phyloP scores from a whole-genome alignment of 129 eudicot species.

The Flaveria linearis region DNA sequence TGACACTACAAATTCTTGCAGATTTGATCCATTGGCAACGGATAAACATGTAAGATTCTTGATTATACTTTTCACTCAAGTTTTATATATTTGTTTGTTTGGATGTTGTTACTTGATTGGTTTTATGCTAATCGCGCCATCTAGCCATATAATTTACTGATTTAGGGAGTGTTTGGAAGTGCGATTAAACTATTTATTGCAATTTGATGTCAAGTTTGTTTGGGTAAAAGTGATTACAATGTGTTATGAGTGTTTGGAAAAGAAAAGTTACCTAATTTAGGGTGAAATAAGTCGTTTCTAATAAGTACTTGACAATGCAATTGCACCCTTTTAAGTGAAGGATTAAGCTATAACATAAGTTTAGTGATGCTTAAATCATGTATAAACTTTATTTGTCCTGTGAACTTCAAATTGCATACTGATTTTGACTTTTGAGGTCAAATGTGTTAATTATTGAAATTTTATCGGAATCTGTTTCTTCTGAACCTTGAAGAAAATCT shows the following conservation, averaged over 20 bases:
- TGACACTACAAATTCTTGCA: conserved; percentile 10
- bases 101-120: conserved; percentile 7
- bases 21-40: conserved; percentile 32
- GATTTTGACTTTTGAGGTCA: conserved; percentile 31
- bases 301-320: neutral
- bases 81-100: conserved; percentile 5
- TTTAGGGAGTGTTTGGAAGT: neutral
- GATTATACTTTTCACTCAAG: conserved; percentile 6
- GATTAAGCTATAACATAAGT: conserved; percentile 7
- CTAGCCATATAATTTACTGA: neutral
- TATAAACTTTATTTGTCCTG: neutral
- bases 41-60: conserved; percentile 42
- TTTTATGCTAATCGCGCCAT: neutral
- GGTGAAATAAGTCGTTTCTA: neutral
- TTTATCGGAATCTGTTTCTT: no score
- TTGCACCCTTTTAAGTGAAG: neutral
- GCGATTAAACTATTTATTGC: neutral
- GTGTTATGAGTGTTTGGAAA: neutral
- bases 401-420: conserved; percentile 6
- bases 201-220: neutral
- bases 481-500: neutral
- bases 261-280: neutral
- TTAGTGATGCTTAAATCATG: neutral
- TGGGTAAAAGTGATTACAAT: neutral
- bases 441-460: neutral